Percentiles rank a stretch among this genome's conserved stretches.
Conservation (phyloP, 73 alveolate genomes). For the Stentor roeselii region DNA sequence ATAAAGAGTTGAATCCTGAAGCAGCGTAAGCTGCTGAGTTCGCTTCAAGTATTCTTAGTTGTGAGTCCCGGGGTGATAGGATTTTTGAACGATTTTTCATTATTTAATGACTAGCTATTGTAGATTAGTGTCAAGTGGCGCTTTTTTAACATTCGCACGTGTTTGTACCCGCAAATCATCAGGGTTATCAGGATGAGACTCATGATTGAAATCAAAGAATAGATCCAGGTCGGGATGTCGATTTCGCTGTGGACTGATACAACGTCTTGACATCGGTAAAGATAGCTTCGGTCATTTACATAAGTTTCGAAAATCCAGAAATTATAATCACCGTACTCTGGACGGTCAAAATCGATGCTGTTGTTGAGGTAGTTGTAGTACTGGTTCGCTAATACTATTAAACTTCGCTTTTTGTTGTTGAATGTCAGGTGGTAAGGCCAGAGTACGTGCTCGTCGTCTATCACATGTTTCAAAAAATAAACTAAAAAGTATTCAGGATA, state of each 20-base stretch:
- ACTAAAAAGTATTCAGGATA: neutral
- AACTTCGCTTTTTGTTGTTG: constrained; percentile 33
- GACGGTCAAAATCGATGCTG: constrained; percentile 51
- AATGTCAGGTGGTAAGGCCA: constrained; percentile 62
- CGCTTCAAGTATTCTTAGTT: too few relatives aligned
- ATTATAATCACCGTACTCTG: constrained; percentile 54
- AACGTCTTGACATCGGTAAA: constrained; percentile 48
- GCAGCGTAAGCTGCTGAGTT: too few relatives aligned
- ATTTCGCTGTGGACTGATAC: neutral
- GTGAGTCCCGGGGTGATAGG: too few relatives aligned
- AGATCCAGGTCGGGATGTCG: neutral
- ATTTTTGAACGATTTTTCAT: too few relatives aligned
- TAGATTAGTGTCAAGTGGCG: neutral
- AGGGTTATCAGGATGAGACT: neutral
- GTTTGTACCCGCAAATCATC: neutral
- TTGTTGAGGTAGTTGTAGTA: neutral
- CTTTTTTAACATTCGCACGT: neutral
- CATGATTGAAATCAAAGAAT: neutral
- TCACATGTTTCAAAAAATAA: neutral
- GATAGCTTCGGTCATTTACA: constrained; percentile 58
- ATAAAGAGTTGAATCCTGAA: too few relatives aligned
- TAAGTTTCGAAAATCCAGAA: constrained; percentile 28
- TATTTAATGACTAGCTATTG: too few relatives aligned
- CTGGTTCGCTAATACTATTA: constrained; percentile 37
- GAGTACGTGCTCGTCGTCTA: neutral